These are phyloP conservation scores for Saccharata proteae DNA, from an alignment of 2,329 filamentous ascomycete species.

Conservation along the genomic window DNA sequence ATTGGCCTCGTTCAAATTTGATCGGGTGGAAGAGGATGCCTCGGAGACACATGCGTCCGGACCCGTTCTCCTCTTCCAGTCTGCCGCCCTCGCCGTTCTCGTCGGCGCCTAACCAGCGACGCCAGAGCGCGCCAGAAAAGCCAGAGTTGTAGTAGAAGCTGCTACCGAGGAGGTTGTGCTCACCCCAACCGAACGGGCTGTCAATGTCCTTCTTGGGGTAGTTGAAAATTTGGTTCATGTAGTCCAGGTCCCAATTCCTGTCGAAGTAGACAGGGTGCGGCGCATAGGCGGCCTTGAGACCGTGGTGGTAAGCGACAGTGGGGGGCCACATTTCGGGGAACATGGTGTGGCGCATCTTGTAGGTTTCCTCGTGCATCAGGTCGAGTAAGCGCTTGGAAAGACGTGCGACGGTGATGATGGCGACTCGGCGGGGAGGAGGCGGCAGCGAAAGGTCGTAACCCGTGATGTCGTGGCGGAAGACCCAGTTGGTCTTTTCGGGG, in stretches of 20 bases:
- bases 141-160: conserved; percentile 40
- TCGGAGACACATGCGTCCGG: conserved; percentile 36
- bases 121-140: conserved; percentile 36
- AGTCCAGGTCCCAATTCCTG: conserved; percentile 49
- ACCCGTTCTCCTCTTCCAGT: conserved; percentile 30
- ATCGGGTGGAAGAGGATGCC: conserved; percentile 36
- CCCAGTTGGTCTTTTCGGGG: conserved; percentile 59
- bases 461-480: conserved; percentile 55
- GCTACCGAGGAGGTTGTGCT: conserved; percentile 39
- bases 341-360: conserved; percentile 57
- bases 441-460: conserved; percentile 45
- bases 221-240: conserved; percentile 37
- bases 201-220: conserved; percentile 32
- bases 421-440: conserved; percentile 57
- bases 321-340: conserved; percentile 72
- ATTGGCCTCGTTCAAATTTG: conserved; percentile 32
- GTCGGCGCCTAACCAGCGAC: conserved; percentile 36
- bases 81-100: conserved; percentile 33
- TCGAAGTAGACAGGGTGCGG: conserved; percentile 74
- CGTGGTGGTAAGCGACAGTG: conserved; percentile 61
- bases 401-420: conserved; percentile 67
- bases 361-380: conserved; percentile 66
- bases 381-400: conserved; percentile 60
- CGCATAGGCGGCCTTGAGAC: conserved; percentile 65
- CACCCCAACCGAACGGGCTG: conserved; percentile 38